phyloP scores from a whole-genome alignment of 2,329 filamentous ascomycete species.

The Bipolaris oryzae region DNA sequence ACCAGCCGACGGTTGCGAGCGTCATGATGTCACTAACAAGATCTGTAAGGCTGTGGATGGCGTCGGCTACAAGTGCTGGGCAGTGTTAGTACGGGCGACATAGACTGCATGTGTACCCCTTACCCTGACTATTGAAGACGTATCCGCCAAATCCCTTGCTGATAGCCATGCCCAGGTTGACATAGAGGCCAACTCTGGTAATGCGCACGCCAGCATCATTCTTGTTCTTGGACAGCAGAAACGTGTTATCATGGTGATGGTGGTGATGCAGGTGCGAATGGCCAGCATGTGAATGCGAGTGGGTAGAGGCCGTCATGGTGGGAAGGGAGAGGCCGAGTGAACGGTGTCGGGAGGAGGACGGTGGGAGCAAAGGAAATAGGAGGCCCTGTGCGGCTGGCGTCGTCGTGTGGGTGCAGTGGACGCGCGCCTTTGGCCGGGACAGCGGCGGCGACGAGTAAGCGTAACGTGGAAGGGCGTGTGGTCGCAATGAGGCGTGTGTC shows the following conservation, averaged over 20 bases:
- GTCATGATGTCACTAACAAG: slow-evolving; percentile 95
- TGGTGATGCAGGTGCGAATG: slow-evolving; percentile 60
- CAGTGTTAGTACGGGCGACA: slow-evolving; percentile 23
- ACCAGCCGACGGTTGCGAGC: slow-evolving; percentile 91
- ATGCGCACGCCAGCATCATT: slow-evolving; percentile 93
- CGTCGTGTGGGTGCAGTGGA: slow-evolving; percentile 40
- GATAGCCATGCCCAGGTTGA: slow-evolving; percentile 93
- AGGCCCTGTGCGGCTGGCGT: slow-evolving; percentile 27
- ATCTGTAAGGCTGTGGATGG: slow-evolving; percentile 93
- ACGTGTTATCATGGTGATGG: slow-evolving; percentile 81
- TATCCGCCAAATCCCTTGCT: slow-evolving; percentile 92
- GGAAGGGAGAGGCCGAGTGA: slow-evolving; percentile 37
- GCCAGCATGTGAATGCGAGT: slow-evolving; percentile 47
- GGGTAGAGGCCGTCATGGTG: slow-evolving; percentile 38
- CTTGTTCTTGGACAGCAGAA: slow-evolving; percentile 80
- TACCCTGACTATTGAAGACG: slow-evolving; percentile 84
- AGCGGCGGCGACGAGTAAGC: slow-evolving; percentile 13
- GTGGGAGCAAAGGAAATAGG: slow-evolving; percentile 9
- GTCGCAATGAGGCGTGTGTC: slow-evolving; percentile 27
- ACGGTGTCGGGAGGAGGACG: slow-evolving; percentile 37
- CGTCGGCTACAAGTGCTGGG: slow-evolving; percentile 82
- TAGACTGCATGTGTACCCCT: slow-evolving; percentile 9
- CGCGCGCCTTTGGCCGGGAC: slow-evolving; percentile 33
- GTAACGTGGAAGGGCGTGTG: slow-evolving; percentile 21
- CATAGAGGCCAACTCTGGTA: slow-evolving; percentile 83